phyloP scores from a whole-genome alignment of 2,329 filamentous ascomycete genomes.

The Akanthomyces uredinophilus region DNA sequence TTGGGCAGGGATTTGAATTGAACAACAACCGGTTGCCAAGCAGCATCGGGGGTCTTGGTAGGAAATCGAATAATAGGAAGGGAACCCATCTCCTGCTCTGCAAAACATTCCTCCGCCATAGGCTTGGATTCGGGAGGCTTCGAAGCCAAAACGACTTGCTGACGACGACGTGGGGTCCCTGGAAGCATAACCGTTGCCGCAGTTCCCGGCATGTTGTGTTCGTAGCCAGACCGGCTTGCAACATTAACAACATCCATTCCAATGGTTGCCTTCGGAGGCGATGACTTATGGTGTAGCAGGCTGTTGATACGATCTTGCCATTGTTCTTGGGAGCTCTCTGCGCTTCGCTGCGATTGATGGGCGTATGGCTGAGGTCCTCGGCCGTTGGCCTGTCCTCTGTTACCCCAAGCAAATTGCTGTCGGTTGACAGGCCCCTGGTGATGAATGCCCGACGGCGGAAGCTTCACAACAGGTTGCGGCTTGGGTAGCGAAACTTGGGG shows the following conservation, averaged over 20 bases:
- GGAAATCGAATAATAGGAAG: constrained; percentile 68
- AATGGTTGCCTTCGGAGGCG: constrained; percentile 48
- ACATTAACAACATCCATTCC: constrained; percentile 66
- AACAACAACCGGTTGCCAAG: constrained; percentile 56
- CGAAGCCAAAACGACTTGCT: neutral
- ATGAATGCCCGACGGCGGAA: constrained; percentile 53
- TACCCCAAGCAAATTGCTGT: constrained; percentile 31
- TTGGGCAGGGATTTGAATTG: constrained; percentile 51
- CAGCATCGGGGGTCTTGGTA: constrained; percentile 52
- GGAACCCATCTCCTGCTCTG: constrained; percentile 75
- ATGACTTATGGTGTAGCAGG: constrained; percentile 64
- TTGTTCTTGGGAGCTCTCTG: constrained; percentile 38
- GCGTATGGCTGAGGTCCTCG: constrained; percentile 9
- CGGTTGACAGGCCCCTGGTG: constrained; percentile 19
- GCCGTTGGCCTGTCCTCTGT: constrained; percentile 22
- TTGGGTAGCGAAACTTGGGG: constrained; percentile 67
- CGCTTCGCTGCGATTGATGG: constrained; percentile 17
- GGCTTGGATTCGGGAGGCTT: constrained; percentile 46
- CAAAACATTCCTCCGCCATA: constrained; percentile 75
- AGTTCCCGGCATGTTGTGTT: constrained; percentile 44
- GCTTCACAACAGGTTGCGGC: constrained; percentile 70
- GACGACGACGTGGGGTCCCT: constrained; percentile 18
- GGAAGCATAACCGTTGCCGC: constrained; percentile 68
- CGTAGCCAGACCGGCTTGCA: constrained; percentile 61
- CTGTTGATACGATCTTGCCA: constrained; percentile 86